Base-by-base conservation (phyloP, 345 rosid species). In the Streptanthus diversifolius region DNA sequence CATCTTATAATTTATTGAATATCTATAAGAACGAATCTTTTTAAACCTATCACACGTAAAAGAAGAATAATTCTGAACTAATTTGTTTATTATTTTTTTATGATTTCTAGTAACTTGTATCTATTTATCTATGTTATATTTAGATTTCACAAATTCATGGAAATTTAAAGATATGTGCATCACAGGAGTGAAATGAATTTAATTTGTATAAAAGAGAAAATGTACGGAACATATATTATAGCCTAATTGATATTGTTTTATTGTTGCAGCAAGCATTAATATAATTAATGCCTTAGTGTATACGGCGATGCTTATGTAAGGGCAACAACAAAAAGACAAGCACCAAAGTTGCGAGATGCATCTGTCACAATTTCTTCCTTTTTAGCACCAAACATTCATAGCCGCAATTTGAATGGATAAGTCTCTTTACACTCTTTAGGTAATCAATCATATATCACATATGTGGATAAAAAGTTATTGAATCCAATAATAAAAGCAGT, bases 271-370 rank as follows among this genome's bases (percentile, higher is more conserved):
- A 51, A 75, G 48, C 56, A 40, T 2, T 68, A 52, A n/a, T n/a
- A n/a, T n/a, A n/a, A 9, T 15, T 3, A 52, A 33, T 68, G 64
- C 74, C 74, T 70, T 68, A 17, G 40, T 44, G 58, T 43, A 68
- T 52, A 75, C 73, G 79, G 74, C 47, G 55, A 49, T 54, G 13
- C 64, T 68, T 43, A 41, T 61, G 64, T 5, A 61, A 67, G 54
- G 61, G 68, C 74, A 68, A 68, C 44, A 69, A 75, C 70, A 69
- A 76, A 76, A 69, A 55, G 79, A 76, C 79, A 61, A 76, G 37
- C 55, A 76, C 52, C n/a, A 47, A 52, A 54, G 21, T 76, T 35
- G 66, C 65, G 32, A 54, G 60, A 37, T 69, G 59, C 60, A 69
- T 39, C 10, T 76, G 71, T 21, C 60, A 53, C 59, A 54, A 11